A percentile compares a stretch with the other conserved stretches of the same genome.
Evolutionary conservation across 768 basidiomycete species (phyloP).

Genomic region (Tricholoma bakamatsutake): DNA sequence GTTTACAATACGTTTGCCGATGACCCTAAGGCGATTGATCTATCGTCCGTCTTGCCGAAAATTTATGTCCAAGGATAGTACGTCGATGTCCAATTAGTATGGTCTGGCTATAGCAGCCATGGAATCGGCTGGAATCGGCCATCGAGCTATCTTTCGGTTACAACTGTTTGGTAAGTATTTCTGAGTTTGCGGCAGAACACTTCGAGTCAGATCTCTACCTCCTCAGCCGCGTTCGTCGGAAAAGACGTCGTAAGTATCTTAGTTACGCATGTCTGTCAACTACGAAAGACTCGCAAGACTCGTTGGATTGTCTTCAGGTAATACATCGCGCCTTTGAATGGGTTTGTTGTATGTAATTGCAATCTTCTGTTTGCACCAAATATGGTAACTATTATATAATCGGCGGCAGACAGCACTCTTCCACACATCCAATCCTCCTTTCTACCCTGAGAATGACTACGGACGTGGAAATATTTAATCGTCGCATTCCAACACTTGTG

Average conservation of each 20-base stretch:
- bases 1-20: not conserved
- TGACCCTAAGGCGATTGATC: not conserved
- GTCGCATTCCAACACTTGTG: conserved; percentile 58
- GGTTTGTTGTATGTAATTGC: too few relatives aligned
- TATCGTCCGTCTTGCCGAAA: not conserved
- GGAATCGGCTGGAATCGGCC: not conserved
- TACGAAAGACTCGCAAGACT: too few relatives aligned
- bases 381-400: not conserved
- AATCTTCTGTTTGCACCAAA: too few relatives aligned
- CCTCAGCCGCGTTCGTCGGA: too few relatives aligned
- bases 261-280: too few relatives aligned
- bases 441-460: conserved; percentile 22
- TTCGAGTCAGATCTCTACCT: too few relatives aligned
- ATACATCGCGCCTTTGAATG: too few relatives aligned
- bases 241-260: too few relatives aligned
- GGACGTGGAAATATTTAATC: conserved; percentile 26
- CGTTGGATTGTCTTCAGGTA: too few relatives aligned
- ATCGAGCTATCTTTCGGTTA: too few relatives aligned
- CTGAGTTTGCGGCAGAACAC: too few relatives aligned
- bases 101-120: not conserved
- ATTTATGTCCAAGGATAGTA: not conserved
- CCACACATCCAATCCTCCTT: not conserved
- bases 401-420: not conserved
- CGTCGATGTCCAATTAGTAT: not conserved
- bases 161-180: too few relatives aligned